phyloP scores from a whole-genome alignment of 2,329 filamentous ascomycete genomes.

The Cercospora sojina region DNA sequence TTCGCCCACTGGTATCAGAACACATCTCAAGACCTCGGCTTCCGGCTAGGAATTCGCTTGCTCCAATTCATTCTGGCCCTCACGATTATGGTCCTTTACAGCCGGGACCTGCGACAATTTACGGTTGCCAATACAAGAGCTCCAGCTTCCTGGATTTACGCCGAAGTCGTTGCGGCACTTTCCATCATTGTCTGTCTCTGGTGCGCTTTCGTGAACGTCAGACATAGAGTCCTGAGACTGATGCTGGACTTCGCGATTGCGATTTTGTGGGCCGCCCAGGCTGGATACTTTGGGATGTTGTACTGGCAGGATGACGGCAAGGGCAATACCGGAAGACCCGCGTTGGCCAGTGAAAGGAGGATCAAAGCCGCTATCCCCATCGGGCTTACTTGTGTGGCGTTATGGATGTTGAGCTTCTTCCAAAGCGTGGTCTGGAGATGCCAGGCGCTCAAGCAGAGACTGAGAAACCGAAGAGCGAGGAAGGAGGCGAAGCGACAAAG shows the following conservation, averaged over 20 bases:
- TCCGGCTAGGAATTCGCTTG: conserved; percentile 12
- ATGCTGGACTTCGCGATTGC: conserved; percentile 10
- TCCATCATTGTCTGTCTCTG: conserved; percentile 10
- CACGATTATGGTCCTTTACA: conserved; percentile 11
- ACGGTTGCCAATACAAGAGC: background rate
- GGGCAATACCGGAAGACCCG: background rate
- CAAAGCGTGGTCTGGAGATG: conserved; percentile 15
- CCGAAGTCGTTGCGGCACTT: conserved; percentile 9
- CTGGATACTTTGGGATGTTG: conserved; percentile 7
- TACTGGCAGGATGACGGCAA: background rate
- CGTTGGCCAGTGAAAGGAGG: conserved; percentile 1
- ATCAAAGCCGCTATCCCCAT: conserved; percentile 4
- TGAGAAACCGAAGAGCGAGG: background rate
- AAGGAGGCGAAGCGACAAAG: conserved; percentile 7
- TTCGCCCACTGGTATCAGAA: conserved; percentile 12
- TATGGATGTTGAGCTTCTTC: conserved; percentile 6
- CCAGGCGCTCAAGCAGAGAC: conserved; percentile 6
- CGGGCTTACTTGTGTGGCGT: background rate
- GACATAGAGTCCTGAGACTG: background rate
- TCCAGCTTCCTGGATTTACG: conserved; percentile 12
- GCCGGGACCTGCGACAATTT: conserved; percentile 6
- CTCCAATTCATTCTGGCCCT: conserved; percentile 7
- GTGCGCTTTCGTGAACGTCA: conserved; percentile 7
- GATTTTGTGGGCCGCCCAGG: conserved; percentile 10
- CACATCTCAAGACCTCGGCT: conserved; percentile 9